Conservation (phyloP, 805 yeast genomes). For the Danielozyma ontarioensis region DNA sequence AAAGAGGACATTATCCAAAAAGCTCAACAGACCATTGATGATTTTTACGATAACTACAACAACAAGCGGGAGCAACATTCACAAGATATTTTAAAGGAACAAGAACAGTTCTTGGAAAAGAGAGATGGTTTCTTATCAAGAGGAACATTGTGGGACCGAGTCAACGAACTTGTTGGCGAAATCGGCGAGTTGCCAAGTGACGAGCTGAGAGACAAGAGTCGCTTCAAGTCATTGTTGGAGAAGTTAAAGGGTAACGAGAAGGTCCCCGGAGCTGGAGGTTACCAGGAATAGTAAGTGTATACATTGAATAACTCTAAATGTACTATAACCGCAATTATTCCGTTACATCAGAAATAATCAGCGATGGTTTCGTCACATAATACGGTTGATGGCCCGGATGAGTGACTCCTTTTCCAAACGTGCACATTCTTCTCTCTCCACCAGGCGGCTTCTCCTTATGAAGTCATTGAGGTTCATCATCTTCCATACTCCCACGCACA, state of each 20-base stretch:
- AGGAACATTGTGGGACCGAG: conserved; percentile 53
- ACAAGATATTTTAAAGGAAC: conserved; percentile 60
- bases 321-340: too few relatives aligned
- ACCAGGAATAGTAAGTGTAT: conserved; percentile 18
- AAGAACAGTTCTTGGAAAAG: conserved; percentile 63
- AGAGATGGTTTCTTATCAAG: conserved; percentile 59
- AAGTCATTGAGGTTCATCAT: conserved; percentile 34
- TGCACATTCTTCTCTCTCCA: conserved; percentile 2
- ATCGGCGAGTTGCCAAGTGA: conserved; percentile 42
- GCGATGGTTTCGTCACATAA: conserved; percentile 20
- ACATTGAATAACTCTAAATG: too few relatives aligned
- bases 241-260: conserved; percentile 63
- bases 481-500: conserved; percentile 33
- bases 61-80: conserved; percentile 69
- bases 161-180: conserved; percentile 44
- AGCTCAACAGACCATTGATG: conserved; percentile 82
- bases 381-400: conserved; percentile 11
- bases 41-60: conserved; percentile 88
- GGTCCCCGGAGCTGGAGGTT: conserved; percentile 76
- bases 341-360: neutral
- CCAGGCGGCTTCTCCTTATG: conserved; percentile 10
- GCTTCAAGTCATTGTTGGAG: conserved; percentile 61
- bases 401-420: conserved; percentile 12
- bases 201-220: conserved; percentile 58
- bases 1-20: conserved; percentile 63